Evolutionary conservation across 176 grass and related monocot species (phyloP).

Genomic region (Phragmites australis): DNA sequence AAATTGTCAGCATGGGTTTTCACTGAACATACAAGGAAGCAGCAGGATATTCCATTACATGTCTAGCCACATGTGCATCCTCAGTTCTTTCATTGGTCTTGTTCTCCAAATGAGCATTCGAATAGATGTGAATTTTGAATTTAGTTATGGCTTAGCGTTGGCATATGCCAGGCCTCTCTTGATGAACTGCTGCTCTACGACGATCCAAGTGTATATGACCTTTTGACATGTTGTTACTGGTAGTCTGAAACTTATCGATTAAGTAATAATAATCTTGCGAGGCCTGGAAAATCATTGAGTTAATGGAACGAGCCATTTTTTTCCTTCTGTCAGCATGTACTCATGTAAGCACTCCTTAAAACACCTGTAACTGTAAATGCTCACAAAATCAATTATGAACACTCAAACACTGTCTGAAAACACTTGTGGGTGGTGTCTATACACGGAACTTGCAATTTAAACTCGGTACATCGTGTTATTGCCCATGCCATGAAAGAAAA

Average conservation of each 20-base stretch:
- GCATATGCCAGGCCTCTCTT: background rate
- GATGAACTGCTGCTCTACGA: background rate
- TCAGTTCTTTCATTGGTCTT: background rate
- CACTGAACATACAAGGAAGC: constrained; percentile 16
- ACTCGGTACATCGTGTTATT: no score
- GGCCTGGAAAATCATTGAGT: background rate
- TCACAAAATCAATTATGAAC: background rate
- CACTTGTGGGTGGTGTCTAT: no score
- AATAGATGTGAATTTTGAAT: background rate
- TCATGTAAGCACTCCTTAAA: no score
- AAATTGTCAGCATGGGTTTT: constrained; percentile 11
- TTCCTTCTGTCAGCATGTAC: no score
- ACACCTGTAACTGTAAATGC: background rate
- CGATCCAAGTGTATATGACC: background rate
- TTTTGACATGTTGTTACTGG: background rate
- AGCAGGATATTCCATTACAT: constrained; percentile 13
- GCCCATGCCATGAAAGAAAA: no score
- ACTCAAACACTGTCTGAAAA: no score
- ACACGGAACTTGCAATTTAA: no score
- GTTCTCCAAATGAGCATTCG: background rate
- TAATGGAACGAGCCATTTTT: background rate
- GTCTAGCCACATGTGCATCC: background rate
- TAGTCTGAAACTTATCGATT: background rate
- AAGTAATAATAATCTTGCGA: background rate
- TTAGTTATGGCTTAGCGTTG: background rate